Evolutionary conservation across 2,329 filamentous ascomycete genomes (phyloP).

Genomic region (Diaporthe aspalathi): DNA sequence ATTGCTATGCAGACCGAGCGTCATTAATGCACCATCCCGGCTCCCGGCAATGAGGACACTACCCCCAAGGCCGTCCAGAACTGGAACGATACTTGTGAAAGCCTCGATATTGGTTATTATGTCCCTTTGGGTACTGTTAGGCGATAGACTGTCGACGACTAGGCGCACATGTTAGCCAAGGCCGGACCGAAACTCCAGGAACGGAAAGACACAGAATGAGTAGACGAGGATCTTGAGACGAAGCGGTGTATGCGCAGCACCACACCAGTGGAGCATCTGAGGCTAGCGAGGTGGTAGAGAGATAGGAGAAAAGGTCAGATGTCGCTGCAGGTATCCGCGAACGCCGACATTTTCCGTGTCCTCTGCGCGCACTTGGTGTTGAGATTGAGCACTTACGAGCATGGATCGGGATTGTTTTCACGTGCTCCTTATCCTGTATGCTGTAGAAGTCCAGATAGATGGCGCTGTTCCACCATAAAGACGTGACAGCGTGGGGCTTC

Average conservation of each 20-base stretch:
- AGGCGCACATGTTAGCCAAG: not conserved
- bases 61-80: slow-evolving; percentile 45
- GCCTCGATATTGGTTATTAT: slow-evolving; percentile 40
- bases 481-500: slow-evolving; percentile 26
- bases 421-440: slow-evolving; percentile 8
- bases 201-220: not conserved
- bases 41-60: slow-evolving; percentile 59
- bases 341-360: not conserved
- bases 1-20: slow-evolving; percentile 45
- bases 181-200: not conserved
- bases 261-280: not conserved
- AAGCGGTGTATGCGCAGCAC: too few species aligned
- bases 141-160: slow-evolving; percentile 4
- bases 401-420: slow-evolving; percentile 22
- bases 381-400: slow-evolving; percentile 28
- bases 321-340: too few species aligned
- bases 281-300: too few species aligned
- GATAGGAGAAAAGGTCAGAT: not conserved
- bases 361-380: not conserved
- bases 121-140: slow-evolving; percentile 1
- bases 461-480: slow-evolving; percentile 33
- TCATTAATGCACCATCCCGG: slow-evolving; percentile 63
- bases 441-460: slow-evolving; percentile 34
- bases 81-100: slow-evolving; percentile 58
- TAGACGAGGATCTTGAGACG: not conserved